Conservation (phyloP, 495 filamentous ascomycete genomes). For the Cryomyces antarcticus region DNA sequence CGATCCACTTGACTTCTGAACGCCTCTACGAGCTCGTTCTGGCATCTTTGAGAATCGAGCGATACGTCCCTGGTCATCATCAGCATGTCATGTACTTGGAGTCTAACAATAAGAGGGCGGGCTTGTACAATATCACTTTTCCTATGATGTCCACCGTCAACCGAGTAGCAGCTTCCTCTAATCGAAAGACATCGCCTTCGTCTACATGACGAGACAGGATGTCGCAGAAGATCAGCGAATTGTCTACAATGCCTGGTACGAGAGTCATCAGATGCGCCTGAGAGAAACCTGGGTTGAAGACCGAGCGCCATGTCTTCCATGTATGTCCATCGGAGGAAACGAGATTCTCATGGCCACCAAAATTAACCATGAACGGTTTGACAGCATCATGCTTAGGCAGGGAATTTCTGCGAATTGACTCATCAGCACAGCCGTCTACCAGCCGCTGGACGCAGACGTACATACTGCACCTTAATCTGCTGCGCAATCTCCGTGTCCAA, state of each 20-base stretch:
- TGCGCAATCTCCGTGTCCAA: constrained; percentile 17
- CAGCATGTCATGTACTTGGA: constrained; percentile 1
- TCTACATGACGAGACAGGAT: constrained; percentile 13
- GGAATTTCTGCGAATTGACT: constrained; percentile 1
- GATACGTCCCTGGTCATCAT: background rate
- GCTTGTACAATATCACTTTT: constrained; percentile 18
- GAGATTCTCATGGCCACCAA: constrained; percentile 18
- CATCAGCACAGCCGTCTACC: background rate
- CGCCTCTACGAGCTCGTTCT: constrained; percentile 16
- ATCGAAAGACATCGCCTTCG: constrained; percentile 14
- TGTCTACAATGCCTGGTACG: constrained; percentile 22
- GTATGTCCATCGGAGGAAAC: constrained; percentile 17
- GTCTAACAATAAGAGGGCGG: background rate
- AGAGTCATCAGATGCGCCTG: constrained; percentile 20
- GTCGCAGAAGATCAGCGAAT: constrained; percentile 17
- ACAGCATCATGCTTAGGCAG: constrained; percentile 17
- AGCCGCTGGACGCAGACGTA: no score
- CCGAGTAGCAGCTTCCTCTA: constrained; percentile 16
- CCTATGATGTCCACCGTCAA: constrained; percentile 27
- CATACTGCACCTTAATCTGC: constrained; percentile 14
- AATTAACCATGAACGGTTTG: constrained; percentile 13
- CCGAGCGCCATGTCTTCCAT: constrained; percentile 23
- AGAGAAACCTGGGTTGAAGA: constrained; percentile 29
- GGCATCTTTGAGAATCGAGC: constrained; percentile 15
- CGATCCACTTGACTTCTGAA: constrained; percentile 16